Evolutionary conservation across 306 rosid species (phyloP), one percentile per base, ranked within the genome.

Genomic region (Sphenostylis stenocarpa): DNA sequence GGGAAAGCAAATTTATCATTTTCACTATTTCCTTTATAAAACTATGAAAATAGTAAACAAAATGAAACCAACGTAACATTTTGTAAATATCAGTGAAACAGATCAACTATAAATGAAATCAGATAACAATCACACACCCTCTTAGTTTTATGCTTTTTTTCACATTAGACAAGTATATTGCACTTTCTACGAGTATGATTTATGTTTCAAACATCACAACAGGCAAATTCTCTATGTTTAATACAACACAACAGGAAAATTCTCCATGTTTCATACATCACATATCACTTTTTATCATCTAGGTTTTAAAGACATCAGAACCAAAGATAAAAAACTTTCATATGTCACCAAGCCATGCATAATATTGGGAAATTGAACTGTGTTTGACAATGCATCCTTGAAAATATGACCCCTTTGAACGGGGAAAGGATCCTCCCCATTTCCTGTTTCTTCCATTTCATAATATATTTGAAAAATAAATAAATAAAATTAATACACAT

Each of bases 251-350:
- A n/a, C n/a, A n/a, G n/a, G n/a, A n/a, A n/a, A n/a, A n/a, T n/a
- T n/a, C n/a, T n/a, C n/a, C n/a, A 53, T 38, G 61, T 58, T 53
- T 62, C 72, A 31, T 15, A 60, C 39, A 70, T 56, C 48, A 55
- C 33, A 64, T n/a, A n/a, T n/a, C n/a, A n/a, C n/a, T n/a, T n/a
- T n/a, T n/a, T n/a, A n/a, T n/a, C n/a, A n/a, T n/a, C n/a, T n/a
- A n/a, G 28, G 63, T 77, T 53, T 21, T 38, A 53, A 34, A 45
- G 43, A 70, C 44, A 73, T 34, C 3, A 49, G 67, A 49, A 74
- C 44, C 20, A 45, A 60, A 28, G 33, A 61, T 26, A 28, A 72
- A 28, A 72, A 77, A 49, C 45, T 43, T 58, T 39, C 57, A 52
- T 44, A 19, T 49, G 66, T 57, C 58, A 23, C 24, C 65, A 63